Evolutionary conservation across 2,329 filamentous ascomycete species (phyloP).

Genomic region (Fusarium armeniacum): DNA sequence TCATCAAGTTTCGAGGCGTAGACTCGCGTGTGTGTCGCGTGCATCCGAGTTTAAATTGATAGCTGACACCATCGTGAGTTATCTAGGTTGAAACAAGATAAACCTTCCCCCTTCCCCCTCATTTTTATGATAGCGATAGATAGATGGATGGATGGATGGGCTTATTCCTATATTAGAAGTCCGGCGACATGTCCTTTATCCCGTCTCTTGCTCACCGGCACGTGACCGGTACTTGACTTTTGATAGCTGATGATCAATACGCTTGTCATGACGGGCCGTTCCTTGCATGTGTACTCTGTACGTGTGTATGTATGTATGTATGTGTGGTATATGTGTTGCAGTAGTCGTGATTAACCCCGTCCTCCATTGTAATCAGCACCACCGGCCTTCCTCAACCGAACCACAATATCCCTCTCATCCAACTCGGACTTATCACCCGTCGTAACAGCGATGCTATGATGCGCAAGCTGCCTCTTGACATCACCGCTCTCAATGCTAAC

Average conservation of each 20-base stretch:
- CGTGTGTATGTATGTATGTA: background rate
- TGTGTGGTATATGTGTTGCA: background rate
- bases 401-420: conserved; percentile 72
- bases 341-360: conserved; percentile 59
- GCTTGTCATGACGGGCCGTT: conserved; percentile 21
- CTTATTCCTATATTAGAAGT: conserved; percentile 39
- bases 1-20: background rate
- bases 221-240: conserved; percentile 19
- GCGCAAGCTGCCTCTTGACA: conserved; percentile 73
- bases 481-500: conserved; percentile 76
- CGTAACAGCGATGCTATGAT: conserved; percentile 76
- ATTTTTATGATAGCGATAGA: background rate
- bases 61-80: conserved; percentile 11
- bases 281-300: conserved; percentile 9
- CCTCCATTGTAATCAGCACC: conserved; percentile 80
- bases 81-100: conserved; percentile 10
- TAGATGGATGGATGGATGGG: background rate
- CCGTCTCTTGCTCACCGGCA: conserved; percentile 11
- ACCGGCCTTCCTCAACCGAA: conserved; percentile 73
- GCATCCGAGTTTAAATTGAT: conserved; percentile 11
- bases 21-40: background rate
- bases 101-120: background rate
- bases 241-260: conserved; percentile 11
- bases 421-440: conserved; percentile 72
- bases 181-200: conserved; percentile 25